phyloP scores from a whole-genome alignment of 1,284 basidiomycete species.

The Volvariella surrecta region DNA sequence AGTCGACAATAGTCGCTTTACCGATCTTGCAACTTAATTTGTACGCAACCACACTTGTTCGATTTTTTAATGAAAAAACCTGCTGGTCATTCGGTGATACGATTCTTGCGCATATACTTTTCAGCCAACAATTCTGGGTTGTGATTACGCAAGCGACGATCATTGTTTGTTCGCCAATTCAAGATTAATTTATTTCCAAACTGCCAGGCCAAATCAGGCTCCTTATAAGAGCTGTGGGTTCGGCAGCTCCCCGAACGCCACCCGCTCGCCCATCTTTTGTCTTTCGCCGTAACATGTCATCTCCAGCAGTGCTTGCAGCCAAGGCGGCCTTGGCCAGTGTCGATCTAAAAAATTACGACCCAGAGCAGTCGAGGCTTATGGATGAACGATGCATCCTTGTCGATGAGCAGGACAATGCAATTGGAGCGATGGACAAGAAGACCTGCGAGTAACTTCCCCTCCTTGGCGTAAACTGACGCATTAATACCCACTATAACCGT shows the following conservation, averaged over 20 bases:
- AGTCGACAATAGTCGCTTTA: too few species aligned
- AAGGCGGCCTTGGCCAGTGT: conserved; percentile 56
- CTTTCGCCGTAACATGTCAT: conserved; percentile 31
- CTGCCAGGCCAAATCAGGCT: conserved; percentile 12
- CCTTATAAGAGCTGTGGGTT: conserved; percentile 13
- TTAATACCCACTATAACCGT: conserved; percentile 5
- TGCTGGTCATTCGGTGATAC: conserved; percentile 12
- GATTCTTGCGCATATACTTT: too few species aligned
- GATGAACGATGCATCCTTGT: conserved; percentile 96
- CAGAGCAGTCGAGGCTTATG: conserved; percentile 86
- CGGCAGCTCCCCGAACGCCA: conserved; percentile 7
- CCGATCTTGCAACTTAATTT: too few species aligned
- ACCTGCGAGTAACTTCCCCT: conserved; percentile 58
- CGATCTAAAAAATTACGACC: conserved; percentile 71
- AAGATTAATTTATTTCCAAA: conserved; percentile 7
- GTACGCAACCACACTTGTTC: too few species aligned
- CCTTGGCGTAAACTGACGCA: conserved; percentile 6
- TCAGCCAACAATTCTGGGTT: too few species aligned
- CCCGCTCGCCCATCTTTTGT: conserved; percentile 3
- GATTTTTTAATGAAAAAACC: too few species aligned
- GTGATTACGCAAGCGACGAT: too few species aligned
- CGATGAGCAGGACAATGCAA: conserved; percentile 80
- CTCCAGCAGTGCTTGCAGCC: conserved; percentile 51
- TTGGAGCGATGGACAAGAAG: conserved; percentile 95
- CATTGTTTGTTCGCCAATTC: conserved; percentile 2